Percentiles rank a stretch among this genome's conserved stretches.
Conservation (phyloP, 768 basidiomycete genomes). For the Mycena pura region DNA sequence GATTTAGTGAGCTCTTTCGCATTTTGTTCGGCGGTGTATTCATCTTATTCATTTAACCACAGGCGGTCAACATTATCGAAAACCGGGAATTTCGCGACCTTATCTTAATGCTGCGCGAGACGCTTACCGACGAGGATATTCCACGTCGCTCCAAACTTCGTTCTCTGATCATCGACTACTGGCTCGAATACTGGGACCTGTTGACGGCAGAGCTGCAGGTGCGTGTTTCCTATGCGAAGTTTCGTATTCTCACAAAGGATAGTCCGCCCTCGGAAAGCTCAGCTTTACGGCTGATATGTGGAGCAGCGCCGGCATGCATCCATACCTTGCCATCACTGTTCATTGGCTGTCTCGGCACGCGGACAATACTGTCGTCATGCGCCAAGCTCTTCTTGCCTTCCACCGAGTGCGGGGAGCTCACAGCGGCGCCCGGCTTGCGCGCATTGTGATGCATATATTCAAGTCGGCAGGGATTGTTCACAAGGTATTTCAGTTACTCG, state of each 20-base stretch:
- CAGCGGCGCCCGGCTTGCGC: too few relatives aligned
- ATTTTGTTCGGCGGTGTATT: too few relatives aligned
- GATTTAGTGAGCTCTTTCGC: too few relatives aligned
- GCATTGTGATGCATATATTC: too few relatives aligned
- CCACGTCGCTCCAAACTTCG: not conserved
- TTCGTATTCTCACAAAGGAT: not conserved
- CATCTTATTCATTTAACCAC: too few relatives aligned
- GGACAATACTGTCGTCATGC: too few relatives aligned
- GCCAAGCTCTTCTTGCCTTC: slow-evolving; percentile 1
- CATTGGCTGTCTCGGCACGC: too few relatives aligned
- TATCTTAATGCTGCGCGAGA: not conserved
- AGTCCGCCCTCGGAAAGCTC: not conserved
- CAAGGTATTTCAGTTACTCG: too few relatives aligned
- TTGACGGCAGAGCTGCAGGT: not conserved
- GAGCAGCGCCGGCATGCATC: not conserved
- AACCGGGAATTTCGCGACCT: not conserved
- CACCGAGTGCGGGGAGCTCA: not conserved
- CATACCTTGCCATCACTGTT: too few relatives aligned
- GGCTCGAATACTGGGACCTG: not conserved
- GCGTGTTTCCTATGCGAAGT: not conserved
- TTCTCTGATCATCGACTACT: not conserved
- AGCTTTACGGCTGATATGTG: slow-evolving; percentile 2
- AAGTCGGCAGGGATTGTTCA: too few relatives aligned
- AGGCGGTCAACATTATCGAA: not conserved
- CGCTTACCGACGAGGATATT: not conserved